Percentiles rank a stretch among this genome's conserved stretches.
Conservation (phyloP, 2,329 filamentous ascomycete genomes). For the Alternaria sp. region DNA sequence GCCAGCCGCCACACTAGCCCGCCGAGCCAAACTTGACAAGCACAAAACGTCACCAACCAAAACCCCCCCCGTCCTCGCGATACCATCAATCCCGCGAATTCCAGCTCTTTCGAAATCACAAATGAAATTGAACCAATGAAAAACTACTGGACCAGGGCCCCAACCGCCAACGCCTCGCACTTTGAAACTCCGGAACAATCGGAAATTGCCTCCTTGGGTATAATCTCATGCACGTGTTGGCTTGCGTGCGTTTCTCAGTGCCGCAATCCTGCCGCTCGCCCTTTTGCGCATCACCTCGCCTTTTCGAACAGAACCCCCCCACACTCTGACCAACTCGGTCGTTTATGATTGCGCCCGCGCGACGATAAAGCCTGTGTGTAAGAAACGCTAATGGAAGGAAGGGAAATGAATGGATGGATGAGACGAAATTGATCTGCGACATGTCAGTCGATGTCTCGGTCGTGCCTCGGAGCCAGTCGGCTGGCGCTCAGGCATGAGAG, state of each 20-base stretch:
- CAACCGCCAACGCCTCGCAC: constrained; percentile 20
- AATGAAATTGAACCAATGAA: constrained; percentile 19
- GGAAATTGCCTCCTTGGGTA: constrained; percentile 32
- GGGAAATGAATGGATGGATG: constrained; percentile 20
- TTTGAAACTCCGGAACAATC: constrained; percentile 20
- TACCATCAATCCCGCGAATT: constrained; percentile 22
- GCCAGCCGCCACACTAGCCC: constrained; percentile 1
- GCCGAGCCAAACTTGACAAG: background rate
- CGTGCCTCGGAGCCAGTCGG: constrained; percentile 9
- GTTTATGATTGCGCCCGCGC: constrained; percentile 27
- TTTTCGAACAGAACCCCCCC: background rate
- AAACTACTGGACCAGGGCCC: constrained; percentile 6
- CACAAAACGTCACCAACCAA: constrained; percentile 2
- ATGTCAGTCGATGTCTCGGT: constrained; percentile 19
- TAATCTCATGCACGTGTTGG: constrained; percentile 25
- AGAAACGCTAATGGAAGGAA: constrained; percentile 13
- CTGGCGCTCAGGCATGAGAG: constrained; percentile 11
- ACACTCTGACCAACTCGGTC: constrained; percentile 15
- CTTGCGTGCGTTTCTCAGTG: constrained; percentile 8
- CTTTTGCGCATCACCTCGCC: constrained; percentile 12
- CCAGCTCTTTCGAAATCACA: constrained; percentile 20
- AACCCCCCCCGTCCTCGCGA: constrained; percentile 23
- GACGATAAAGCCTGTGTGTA: constrained; percentile 17
- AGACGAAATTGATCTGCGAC: constrained; percentile 19
- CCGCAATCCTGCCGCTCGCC: constrained; percentile 9